Evolutionary conservation across 768 basidiomycete genomes (phyloP).

Genomic region (Pleurotus tuoliensis): DNA sequence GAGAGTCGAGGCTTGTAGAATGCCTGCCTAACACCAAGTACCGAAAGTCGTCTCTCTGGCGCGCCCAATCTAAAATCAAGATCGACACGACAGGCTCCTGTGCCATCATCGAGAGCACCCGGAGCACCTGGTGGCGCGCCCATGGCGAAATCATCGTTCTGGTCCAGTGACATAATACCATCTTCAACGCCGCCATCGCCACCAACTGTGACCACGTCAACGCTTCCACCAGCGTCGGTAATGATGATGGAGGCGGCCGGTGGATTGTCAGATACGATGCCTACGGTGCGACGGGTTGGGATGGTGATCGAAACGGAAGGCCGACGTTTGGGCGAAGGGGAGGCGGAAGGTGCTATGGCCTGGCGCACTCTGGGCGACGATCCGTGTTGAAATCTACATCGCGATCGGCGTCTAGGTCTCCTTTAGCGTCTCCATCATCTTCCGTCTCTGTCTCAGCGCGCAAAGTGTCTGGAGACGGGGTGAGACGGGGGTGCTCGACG

Average conservation of each 20-base stretch:
- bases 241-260: conserved; percentile 34
- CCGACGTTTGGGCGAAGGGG: conserved; percentile 28
- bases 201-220: conserved; percentile 17
- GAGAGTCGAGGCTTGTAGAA: conserved; percentile 86
- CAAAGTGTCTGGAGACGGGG: conserved; percentile 45
- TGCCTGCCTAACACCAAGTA: conserved; percentile 70
- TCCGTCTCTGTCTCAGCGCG: conserved; percentile 76
- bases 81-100: conserved; percentile 20
- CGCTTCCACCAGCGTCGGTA: conserved; percentile 27
- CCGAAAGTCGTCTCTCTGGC: conserved; percentile 16
- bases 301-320: conserved; percentile 16
- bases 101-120: conserved; percentile 46
- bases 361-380: conserved; percentile 15
- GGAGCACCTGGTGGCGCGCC: conserved; percentile 89
- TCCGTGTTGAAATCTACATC: conserved; percentile 55
- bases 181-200: conserved; percentile 58
- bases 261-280: conserved; percentile 38
- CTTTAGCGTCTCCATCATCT: conserved; percentile 60
- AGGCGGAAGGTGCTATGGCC: conserved; percentile 16
- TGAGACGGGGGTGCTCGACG: conserved; percentile 18
- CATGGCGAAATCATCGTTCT: conserved; percentile 88
- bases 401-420: conserved; percentile 34
- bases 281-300: conserved; percentile 29
- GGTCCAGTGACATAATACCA: conserved; percentile 70
- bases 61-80: conserved; percentile 9